Base-by-base conservation (phyloP, 2,329 filamentous ascomycete genomes). In the Aspergillus tubingensis region DNA sequence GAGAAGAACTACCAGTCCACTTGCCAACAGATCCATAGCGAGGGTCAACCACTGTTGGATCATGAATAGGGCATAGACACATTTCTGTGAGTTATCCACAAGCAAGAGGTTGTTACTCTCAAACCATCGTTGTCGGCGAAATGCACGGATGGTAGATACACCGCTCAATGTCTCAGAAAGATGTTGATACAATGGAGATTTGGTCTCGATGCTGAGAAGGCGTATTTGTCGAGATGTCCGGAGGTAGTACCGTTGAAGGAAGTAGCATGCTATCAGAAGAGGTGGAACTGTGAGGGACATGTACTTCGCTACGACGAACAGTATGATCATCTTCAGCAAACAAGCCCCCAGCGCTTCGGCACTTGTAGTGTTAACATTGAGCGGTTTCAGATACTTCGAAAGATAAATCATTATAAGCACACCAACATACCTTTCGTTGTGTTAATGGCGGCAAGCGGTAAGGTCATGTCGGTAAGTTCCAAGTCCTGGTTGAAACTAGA, bases 21-120 rank as follows among this genome's bases (percentile, higher is more conserved):
- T 36, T 13, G 48, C 48, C 7, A 51, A 7, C 5, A 51, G 21
- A 27, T 51, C 48, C 48, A 51, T 51, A 17, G 48, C 15, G n/a
- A 51, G 48, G 15, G 48, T 51, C 13, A 51, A 25, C 48, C 48
- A 51, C 11, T 51, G 48, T 13, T 51, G 48, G n/a, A 51, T n/a
- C 48, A 51, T 51, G 15, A 17, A 51, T 4, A 51, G 8, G 6
- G 25, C 36, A 17, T 51, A 51, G 4, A 25, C 30, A 27, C 48
- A 51, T 32, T 51, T 51, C 48, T 51, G 48, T 6, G 48, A 51
- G 3, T 36, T 8, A 32, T 51, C 48, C 48, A 51, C 48, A 10
- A 51, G n/a, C 6, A 8, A 3, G n/a, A 51, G 48, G 27, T 51
- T 36, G 3, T 10, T 32, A 5, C 15, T 32, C 6, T 51, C 15